Conservation (phyloP, 2,329 filamentous ascomycete genomes). For the Ophiostoma sp. region DNA sequence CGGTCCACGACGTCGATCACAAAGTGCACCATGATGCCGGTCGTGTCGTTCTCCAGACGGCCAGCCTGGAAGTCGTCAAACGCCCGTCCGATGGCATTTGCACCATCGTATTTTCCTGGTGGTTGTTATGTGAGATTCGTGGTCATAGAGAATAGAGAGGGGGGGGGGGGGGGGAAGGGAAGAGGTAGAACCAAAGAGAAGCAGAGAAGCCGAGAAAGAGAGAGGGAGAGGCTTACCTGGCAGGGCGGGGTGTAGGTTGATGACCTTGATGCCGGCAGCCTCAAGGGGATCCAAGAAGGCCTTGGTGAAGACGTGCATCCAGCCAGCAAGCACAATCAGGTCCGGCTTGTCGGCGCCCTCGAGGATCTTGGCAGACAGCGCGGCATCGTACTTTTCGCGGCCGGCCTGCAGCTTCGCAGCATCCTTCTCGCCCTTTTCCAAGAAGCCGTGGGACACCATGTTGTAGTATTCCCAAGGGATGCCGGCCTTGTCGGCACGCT, state of each 20-base stretch:
- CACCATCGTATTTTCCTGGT: conserved; percentile 67
- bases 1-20: conserved; percentile 76
- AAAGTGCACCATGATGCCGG: conserved; percentile 86
- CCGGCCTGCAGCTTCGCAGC: conserved; percentile 48
- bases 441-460: conserved; percentile 65
- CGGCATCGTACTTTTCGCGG: conserved; percentile 66
- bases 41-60: conserved; percentile 60
- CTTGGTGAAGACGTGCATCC: conserved; percentile 75
- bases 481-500: conserved; percentile 41
- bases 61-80: conserved; percentile 63
- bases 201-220: not conserved
- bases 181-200: not conserved
- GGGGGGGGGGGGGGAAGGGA: too few species aligned
- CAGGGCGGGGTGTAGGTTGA: conserved; percentile 76
- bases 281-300: conserved; percentile 65
- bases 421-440: conserved; percentile 55
- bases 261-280: conserved; percentile 58
- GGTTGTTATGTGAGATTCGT: not conserved
- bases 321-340: conserved; percentile 75
- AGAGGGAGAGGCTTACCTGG: conserved; percentile 45
- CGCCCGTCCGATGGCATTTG: conserved; percentile 70
- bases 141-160: too few species aligned
- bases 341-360: conserved; percentile 48
- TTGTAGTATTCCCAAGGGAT: conserved; percentile 81
- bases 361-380: conserved; percentile 64